Evolutionary conservation across 805 yeast genomes (phyloP).

Genomic region (Starmerella geochares): DNA sequence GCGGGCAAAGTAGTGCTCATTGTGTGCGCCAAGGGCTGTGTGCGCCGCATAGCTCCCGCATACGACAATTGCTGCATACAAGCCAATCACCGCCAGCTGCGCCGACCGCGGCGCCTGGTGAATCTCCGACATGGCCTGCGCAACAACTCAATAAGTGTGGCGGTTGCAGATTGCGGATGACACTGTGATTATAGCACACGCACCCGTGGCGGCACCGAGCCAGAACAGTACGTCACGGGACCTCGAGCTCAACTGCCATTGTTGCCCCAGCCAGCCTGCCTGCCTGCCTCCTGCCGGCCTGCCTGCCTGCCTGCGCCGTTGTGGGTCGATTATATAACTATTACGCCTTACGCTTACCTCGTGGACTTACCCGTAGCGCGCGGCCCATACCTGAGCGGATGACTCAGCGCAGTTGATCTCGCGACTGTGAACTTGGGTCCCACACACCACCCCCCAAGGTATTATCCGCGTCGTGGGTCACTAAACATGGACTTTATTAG

Average conservation of each 20-base stretch:
- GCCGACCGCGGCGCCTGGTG: constrained; percentile 6
- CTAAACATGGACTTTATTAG: constrained; percentile 20
- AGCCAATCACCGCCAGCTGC: constrained; percentile 7
- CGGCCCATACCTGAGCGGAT: neutral
- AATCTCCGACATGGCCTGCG: neutral
- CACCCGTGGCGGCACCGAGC: neutral
- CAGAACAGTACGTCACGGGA: too few relatives aligned
- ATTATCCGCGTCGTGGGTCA: neutral
- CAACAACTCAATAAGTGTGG: too few relatives aligned
- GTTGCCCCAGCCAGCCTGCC: too few relatives aligned
- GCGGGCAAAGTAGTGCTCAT: constrained; percentile 29
- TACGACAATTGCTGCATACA: constrained; percentile 15
- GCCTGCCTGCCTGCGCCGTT: too few relatives aligned
- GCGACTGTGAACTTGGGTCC: neutral
- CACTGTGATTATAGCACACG: too few relatives aligned
- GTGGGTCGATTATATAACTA: too few relatives aligned
- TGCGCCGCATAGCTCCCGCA: constrained; percentile 11
- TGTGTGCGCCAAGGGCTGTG: constrained; percentile 11
- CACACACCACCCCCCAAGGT: neutral
- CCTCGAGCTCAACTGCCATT: too few relatives aligned
- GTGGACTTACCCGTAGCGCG: neutral
- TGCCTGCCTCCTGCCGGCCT: too few relatives aligned
- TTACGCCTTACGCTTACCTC: too few relatives aligned
- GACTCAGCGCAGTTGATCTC: constrained; percentile 3
- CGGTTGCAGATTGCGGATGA: too few relatives aligned